A percentile compares a stretch with the other conserved stretches of the same genome.
Conservation (phyloP, 2,329 filamentous ascomycete species). For the Fusarium nygamai region DNA sequence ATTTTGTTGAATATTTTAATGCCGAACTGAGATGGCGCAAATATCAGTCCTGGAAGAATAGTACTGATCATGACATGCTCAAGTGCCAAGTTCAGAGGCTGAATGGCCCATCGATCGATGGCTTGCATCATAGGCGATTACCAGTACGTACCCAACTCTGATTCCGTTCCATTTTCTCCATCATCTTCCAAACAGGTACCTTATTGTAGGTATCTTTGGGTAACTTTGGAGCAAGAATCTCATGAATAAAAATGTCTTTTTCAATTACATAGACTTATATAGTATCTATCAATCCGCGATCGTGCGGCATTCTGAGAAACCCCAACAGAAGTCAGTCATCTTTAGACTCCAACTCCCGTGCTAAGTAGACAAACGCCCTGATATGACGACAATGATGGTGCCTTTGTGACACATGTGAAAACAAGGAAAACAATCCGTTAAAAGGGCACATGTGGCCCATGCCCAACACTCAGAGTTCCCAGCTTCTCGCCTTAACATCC, state of each 20-base stretch:
- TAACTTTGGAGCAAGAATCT: not conserved
- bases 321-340: conserved; percentile 15
- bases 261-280: conserved; percentile 32
- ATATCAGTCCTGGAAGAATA: not conserved
- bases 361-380: conserved; percentile 41
- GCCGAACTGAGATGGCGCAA: not conserved
- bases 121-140: not conserved
- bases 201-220: not conserved
- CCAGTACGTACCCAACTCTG: not conserved
- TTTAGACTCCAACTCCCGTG: conserved; percentile 40
- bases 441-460: conserved; percentile 11
- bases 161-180: not conserved
- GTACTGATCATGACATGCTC: not conserved
- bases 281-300: conserved; percentile 28
- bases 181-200: no score
- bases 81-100: not conserved
- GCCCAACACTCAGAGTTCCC: conserved; percentile 10
- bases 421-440: conserved; percentile 26
- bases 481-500: conserved; percentile 28
- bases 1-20: not conserved
- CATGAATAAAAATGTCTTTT: conserved; percentile 10
- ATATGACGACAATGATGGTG: conserved; percentile 33
- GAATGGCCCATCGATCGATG: not conserved
- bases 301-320: conserved; percentile 22
- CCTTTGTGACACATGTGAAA: conserved; percentile 27